Evolutionary conservation across 768 basidiomycete species (phyloP).

Genomic region (Calocera cornea): DNA sequence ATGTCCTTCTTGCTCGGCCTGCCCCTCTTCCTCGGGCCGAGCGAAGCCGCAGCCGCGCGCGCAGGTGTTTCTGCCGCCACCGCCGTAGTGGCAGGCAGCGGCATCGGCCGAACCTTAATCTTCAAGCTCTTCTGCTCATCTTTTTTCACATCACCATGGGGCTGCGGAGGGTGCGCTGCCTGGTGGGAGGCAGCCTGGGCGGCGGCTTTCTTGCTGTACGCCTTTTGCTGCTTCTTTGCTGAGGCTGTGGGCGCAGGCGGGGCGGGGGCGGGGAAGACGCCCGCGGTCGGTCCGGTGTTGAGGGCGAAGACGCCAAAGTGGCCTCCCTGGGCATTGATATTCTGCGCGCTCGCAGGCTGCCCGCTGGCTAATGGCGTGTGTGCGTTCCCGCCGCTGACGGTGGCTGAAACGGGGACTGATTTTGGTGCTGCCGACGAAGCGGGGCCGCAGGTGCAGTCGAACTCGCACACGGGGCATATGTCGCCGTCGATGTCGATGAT

Average conservation of each 20-base stretch:
- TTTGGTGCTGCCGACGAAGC: not conserved
- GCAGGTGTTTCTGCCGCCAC: too few relatives aligned
- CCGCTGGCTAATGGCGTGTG: too few relatives aligned
- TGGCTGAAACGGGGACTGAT: not conserved
- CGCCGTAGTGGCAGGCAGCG: not conserved
- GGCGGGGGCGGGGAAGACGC: not conserved
- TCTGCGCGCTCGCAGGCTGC: too few relatives aligned
- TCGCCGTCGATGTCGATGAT: constrained; percentile 3
- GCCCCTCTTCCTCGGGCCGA: not conserved
- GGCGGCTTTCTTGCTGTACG: not conserved
- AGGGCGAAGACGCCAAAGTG: not conserved
- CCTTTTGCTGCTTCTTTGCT: not conserved
- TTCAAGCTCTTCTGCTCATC: not conserved
- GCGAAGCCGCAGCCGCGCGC: not conserved
- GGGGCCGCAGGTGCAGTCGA: not conserved
- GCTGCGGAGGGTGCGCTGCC: not conserved
- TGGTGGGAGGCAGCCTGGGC: not conserved
- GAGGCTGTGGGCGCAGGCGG: too few relatives aligned
- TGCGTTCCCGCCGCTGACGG: too few relatives aligned
- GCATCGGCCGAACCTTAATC: not conserved
- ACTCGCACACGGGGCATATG: constrained; percentile 1
- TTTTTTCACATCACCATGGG: not conserved
- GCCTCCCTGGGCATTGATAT: not conserved
- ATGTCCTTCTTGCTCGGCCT: not conserved
- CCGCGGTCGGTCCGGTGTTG: not conserved